Percentiles rank a stretch among this genome's conserved stretches.
phyloP scores from a whole-genome alignment of 1,139 yeast genomes.

The Keqinozyma sinolaborantium region DNA sequence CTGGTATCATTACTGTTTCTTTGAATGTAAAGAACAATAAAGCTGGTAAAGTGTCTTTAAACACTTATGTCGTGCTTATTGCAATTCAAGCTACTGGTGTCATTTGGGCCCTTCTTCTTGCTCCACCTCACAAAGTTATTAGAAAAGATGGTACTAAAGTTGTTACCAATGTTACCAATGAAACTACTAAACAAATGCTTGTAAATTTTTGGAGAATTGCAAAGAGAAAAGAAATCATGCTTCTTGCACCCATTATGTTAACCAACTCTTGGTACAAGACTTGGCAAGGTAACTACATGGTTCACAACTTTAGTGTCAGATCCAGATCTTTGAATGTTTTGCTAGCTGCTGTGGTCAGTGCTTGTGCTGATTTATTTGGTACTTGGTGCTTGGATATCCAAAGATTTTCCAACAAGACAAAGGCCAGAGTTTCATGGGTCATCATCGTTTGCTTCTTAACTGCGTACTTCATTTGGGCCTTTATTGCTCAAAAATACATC shows the following conservation, averaged over 20 bases:
- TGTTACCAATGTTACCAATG: conserved; percentile 8
- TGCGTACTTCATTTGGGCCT: conserved; percentile 14
- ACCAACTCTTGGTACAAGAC: conserved; percentile 15
- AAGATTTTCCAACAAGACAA: conserved; percentile 5
- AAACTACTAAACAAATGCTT: conserved; percentile 5
- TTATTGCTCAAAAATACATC: conserved; percentile 13
- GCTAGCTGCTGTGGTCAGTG: conserved; percentile 13
- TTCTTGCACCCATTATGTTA: conserved; percentile 7
- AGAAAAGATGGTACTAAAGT: conserved; percentile 13
- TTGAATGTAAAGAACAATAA: conserved; percentile 10
- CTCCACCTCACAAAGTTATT: conserved; percentile 16
- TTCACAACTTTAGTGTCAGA: conserved; percentile 17
- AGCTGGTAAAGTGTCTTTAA: conserved; percentile 15
- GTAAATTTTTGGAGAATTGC: conserved; percentile 8
- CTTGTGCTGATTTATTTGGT: conserved; percentile 11
- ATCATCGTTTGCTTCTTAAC: conserved; percentile 6
- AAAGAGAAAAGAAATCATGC: conserved; percentile 6
- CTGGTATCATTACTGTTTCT: conserved; percentile 16
- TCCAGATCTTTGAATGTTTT: conserved; percentile 17
- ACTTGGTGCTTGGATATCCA: conserved; percentile 11
- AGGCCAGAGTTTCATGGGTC: conserved; percentile 12
- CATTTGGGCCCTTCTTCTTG: conserved; percentile 12
- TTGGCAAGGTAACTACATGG: conserved; percentile 17
- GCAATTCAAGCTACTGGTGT: conserved; percentile 18
- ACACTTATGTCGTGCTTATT: conserved; percentile 17